Percentiles rank a stretch among this genome's conserved stretches.
Conservation (phyloP, 2,329 filamentous ascomycete species). For the Talaromyces piceae region DNA sequence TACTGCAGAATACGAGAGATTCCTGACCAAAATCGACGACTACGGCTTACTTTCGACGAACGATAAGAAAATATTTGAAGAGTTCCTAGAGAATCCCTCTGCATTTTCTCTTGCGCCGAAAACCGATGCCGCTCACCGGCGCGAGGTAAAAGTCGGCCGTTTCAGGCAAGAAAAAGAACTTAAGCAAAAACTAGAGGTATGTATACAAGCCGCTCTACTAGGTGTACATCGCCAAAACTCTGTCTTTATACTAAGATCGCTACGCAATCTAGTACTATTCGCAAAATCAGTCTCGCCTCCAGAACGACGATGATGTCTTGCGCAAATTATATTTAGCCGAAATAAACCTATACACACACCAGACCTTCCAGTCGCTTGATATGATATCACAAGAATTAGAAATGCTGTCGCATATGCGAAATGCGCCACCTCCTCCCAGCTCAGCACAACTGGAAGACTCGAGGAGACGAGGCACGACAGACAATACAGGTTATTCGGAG, state of each 20-base stretch:
- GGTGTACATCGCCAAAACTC: constrained; percentile 12
- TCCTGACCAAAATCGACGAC: constrained; percentile 66
- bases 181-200: constrained; percentile 69
- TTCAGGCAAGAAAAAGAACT: constrained; percentile 82
- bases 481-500: constrained; percentile 57
- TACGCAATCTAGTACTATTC: constrained; percentile 46
- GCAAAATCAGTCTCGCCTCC: constrained; percentile 52
- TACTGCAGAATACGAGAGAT: constrained; percentile 67
- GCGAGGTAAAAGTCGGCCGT: constrained; percentile 77
- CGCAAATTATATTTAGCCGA: constrained; percentile 72
- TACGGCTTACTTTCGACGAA: constrained; percentile 63
- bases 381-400: constrained; percentile 75
- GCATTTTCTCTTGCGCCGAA: constrained; percentile 65
- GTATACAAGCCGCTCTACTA: constrained; percentile 7
- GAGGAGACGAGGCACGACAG: constrained; percentile 42
- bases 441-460: constrained; percentile 28
- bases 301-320: constrained; percentile 77
- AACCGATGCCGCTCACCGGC: constrained; percentile 58
- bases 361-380: constrained; percentile 81
- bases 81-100: constrained; percentile 64
- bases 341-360: constrained; percentile 64
- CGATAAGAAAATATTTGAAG: constrained; percentile 63
- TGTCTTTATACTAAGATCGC: neutral
- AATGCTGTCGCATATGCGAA: constrained; percentile 67
- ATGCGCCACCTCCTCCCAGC: constrained; percentile 34